phyloP scores from a whole-genome alignment of 192 early-diverging fungal species.

The Backusella australiensis region DNA sequence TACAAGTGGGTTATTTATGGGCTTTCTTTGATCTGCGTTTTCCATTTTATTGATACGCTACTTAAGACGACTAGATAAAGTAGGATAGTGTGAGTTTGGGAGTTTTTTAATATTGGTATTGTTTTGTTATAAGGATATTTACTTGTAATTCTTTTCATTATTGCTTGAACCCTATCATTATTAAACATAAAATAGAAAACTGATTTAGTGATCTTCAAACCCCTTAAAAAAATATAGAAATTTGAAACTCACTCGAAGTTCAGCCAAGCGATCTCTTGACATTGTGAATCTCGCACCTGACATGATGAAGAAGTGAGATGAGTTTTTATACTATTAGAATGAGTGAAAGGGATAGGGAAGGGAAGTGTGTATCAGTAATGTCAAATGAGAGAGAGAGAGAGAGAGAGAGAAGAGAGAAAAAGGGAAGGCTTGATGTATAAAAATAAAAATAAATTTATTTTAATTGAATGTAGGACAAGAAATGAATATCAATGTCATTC shows the following conservation, averaged over 20 bases:
- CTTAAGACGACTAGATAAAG: slow-evolving; percentile 14
- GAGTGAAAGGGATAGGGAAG: slow-evolving; percentile 10
- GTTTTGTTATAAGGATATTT: slow-evolving; percentile 12
- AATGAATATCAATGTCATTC: not conserved
- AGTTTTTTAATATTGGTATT: not conserved
- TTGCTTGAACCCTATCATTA: slow-evolving; percentile 23
- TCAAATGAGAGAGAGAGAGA: not conserved
- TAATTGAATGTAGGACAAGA: slow-evolving; percentile 1
- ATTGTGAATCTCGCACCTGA: slow-evolving; percentile 36
- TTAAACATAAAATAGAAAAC: not conserved
- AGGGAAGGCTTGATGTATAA: not conserved
- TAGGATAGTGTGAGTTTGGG: not conserved
- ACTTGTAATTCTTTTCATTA: slow-evolving; percentile 34
- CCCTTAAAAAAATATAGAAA: not conserved
- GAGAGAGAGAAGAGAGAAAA: slow-evolving; percentile 4
- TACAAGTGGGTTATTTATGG: not conserved
- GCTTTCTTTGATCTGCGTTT: not conserved
- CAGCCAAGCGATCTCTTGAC: slow-evolving; percentile 37
- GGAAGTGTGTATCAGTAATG: not conserved
- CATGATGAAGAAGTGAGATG: slow-evolving; percentile 11
- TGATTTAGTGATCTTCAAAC: not conserved
- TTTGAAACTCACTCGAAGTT: slow-evolving; percentile 27
- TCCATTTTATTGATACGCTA: not conserved
- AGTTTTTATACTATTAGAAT: not conserved
- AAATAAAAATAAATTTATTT: not conserved